Conservation (phyloP, 805 yeast species). For the Candida maris region DNA sequence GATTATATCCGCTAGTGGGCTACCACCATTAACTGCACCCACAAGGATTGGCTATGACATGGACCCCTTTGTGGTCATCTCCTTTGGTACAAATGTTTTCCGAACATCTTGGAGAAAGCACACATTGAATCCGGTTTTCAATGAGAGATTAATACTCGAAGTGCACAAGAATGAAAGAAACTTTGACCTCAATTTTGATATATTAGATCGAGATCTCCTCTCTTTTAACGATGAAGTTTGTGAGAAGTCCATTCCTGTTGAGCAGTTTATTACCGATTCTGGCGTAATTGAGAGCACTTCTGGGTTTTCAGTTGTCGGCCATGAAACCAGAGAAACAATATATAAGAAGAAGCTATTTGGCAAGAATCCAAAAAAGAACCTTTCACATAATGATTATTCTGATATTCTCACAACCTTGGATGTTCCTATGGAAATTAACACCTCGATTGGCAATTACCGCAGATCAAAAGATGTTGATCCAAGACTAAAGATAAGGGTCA, state of each 20-base stretch:
- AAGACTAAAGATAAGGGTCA: conserved; percentile 52
- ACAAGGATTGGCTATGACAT: conserved; percentile 81
- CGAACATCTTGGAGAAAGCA: conserved; percentile 84
- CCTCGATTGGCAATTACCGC: conserved; percentile 32
- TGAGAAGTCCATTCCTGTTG: conserved; percentile 51
- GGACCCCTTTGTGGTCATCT: conserved; percentile 93
- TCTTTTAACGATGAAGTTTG: conserved; percentile 85
- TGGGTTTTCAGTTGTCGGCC: conserved; percentile 12
- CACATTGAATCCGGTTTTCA: conserved; percentile 75
- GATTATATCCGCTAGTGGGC: conserved; percentile 64
- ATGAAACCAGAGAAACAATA: conserved; percentile 9
- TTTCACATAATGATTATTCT: conserved; percentile 34
- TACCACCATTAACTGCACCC: conserved; percentile 74
- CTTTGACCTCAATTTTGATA: conserved; percentile 64
- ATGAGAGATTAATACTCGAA: conserved; percentile 78
- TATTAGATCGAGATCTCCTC: conserved; percentile 80
- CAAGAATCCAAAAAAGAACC: conserved; percentile 30
- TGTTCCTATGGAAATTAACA: conserved; percentile 26
- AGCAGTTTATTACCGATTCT: conserved; percentile 25
- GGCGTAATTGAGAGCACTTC: conserved; percentile 8
- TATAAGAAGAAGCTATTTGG: conserved; percentile 20
- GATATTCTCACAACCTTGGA: conserved; percentile 41
- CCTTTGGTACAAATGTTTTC: conserved; percentile 84
- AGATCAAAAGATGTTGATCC: conserved; percentile 45
- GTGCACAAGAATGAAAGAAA: conserved; percentile 60